phyloP scores from a whole-genome alignment of 768 basidiomycete genomes.

The Antrodiella citrinella region DNA sequence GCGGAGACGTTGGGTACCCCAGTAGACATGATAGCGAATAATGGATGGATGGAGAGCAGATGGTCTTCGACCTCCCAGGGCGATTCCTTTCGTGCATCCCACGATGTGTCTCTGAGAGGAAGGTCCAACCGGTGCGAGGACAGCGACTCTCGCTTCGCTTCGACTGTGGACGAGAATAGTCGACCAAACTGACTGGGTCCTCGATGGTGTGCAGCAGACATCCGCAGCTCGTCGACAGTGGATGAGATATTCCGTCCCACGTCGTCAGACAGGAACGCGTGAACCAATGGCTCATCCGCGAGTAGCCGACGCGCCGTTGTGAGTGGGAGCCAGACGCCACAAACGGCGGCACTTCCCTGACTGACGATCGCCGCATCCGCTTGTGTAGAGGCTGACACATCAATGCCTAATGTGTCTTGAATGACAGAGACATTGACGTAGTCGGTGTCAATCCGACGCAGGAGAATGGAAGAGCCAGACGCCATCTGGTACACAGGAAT shows the following conservation, averaged over 20 bases:
- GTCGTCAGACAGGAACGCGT: conserved; percentile 53
- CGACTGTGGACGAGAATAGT: conserved; percentile 47
- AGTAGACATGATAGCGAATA: conserved; percentile 7
- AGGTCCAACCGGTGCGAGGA: conserved; percentile 17
- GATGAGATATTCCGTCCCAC: conserved; percentile 57
- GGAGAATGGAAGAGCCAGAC: conserved; percentile 44
- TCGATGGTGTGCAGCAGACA: conserved; percentile 37
- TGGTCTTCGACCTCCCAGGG: conserved; percentile 21
- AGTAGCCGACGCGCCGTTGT: conserved; percentile 44
- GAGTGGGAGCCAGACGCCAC: conserved; percentile 68
- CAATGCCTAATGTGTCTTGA: conserved; percentile 34
- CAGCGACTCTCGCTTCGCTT: conserved; percentile 27
- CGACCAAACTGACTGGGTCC: conserved; percentile 54
- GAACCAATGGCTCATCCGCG: conserved; percentile 39
- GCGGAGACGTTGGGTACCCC: conserved; percentile 5
- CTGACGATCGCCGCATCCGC: conserved; percentile 42
- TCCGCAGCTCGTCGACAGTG: conserved; percentile 51
- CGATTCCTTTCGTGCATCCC: conserved; percentile 13
- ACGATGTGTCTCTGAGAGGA: conserved; percentile 15
- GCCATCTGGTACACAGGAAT: conserved; percentile 69
- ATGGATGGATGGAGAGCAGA: conserved; percentile 17
- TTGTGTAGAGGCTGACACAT: conserved; percentile 29
- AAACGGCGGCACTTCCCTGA: conserved; percentile 43
- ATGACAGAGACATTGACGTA: conserved; percentile 68
- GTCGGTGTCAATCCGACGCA: conserved; percentile 73